These are phyloP conservation scores for Nakazawaea wickerhamii DNA, from an alignment of 805 yeast species.

Conservation along the genomic window DNA sequence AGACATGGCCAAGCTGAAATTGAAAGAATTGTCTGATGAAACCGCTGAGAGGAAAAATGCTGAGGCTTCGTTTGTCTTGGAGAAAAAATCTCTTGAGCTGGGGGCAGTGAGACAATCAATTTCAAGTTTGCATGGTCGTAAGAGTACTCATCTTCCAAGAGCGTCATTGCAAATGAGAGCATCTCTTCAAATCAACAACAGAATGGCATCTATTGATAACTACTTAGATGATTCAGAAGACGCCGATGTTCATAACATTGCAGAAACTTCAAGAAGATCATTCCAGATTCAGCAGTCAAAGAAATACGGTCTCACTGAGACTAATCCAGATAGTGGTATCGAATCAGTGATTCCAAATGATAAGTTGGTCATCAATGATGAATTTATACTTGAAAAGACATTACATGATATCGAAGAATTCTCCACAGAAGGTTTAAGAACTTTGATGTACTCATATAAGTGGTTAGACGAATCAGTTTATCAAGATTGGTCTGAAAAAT, in stretches of 20 bases:
- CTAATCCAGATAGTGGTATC: background rate
- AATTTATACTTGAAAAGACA: constrained; percentile 74
- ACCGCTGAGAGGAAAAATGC: constrained; percentile 60
- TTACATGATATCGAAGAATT: constrained; percentile 89
- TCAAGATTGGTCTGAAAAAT: constrained; percentile 59
- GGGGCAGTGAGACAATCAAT: constrained; percentile 24
- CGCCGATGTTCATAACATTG: constrained; percentile 51
- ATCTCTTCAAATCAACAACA: background rate
- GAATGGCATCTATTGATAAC: constrained; percentile 41
- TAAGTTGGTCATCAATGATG: constrained; percentile 60
- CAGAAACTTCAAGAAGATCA: constrained; percentile 48
- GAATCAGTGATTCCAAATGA: constrained; percentile 40
- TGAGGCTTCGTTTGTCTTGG: constrained; percentile 73
- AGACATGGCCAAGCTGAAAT: constrained; percentile 56
- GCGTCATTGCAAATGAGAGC: constrained; percentile 21
- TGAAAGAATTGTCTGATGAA: constrained; percentile 53
- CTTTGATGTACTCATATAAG: constrained; percentile 75
- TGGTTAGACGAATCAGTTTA: constrained; percentile 62
- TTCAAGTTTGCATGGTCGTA: constrained; percentile 15
- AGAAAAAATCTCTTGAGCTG: constrained; percentile 43
- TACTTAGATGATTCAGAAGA: constrained; percentile 35
- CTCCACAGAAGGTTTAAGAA: constrained; percentile 91
- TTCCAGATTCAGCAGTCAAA: constrained; percentile 54
- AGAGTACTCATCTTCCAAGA: constrained; percentile 25
- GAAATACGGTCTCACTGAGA: constrained; percentile 38